Evolutionary conservation across 2,329 filamentous ascomycete genomes (phyloP).

Genomic region (Trichophyton schoenleinii): DNA sequence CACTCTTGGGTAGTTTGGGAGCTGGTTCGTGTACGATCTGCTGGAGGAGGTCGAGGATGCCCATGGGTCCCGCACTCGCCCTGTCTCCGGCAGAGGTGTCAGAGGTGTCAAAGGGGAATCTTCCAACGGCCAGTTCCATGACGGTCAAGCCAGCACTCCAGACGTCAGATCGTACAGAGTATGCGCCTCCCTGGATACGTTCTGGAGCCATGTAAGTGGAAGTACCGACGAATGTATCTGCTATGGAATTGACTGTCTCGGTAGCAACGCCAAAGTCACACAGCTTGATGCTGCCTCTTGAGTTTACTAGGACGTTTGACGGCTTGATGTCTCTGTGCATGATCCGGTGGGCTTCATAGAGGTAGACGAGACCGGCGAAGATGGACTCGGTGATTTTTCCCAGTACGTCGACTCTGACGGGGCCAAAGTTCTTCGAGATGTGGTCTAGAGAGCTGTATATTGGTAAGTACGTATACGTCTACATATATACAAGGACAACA

Average conservation of each 20-base stretch:
- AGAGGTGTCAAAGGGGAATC: constrained; percentile 80
- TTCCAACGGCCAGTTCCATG: constrained; percentile 95
- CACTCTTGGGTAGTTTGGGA: constrained; percentile 86
- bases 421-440: constrained; percentile 88
- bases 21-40: constrained; percentile 96
- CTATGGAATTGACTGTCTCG: constrained; percentile 93
- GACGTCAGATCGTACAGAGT: constrained; percentile 96
- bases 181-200: constrained; percentile 90
- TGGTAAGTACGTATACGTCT: constrained; percentile 11
- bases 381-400: constrained; percentile 97
- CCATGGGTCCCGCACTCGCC: constrained; percentile 62
- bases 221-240: constrained; percentile 94
- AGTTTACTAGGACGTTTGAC: constrained; percentile 94
- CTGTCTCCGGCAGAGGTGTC: constrained; percentile 63
- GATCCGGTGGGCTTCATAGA: constrained; percentile 90
- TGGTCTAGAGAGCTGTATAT: constrained; percentile 67
- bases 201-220: constrained; percentile 99
- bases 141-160: constrained; percentile 94
- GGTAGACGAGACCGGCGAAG: constrained; percentile 81
- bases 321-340: constrained; percentile 99
- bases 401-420: constrained; percentile 86
- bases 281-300: constrained; percentile 84
- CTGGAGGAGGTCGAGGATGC: constrained; percentile 88
- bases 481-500: constrained; percentile 14
- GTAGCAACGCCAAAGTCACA: constrained; percentile 99